phyloP scores from a whole-genome alignment of 768 basidiomycete genomes.

The Collybia nuda region DNA sequence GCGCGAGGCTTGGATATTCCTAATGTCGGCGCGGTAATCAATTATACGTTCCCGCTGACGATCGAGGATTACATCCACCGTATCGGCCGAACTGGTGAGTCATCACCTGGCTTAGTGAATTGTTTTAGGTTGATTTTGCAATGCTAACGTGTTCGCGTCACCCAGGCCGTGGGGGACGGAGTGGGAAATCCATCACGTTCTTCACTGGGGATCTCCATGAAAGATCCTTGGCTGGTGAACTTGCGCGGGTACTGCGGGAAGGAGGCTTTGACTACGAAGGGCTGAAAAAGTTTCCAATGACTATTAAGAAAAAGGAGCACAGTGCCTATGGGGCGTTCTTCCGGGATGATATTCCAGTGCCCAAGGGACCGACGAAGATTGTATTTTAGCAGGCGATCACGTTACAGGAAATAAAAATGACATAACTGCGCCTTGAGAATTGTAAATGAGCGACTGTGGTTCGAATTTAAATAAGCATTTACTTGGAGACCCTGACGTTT shows the following conservation, averaged over 20 bases:
- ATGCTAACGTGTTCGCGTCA: constrained; percentile 2
- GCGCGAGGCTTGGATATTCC: constrained; percentile 97
- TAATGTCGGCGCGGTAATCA: constrained; percentile 90
- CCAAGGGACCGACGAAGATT: constrained; percentile 73
- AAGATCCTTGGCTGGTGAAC: constrained; percentile 84
- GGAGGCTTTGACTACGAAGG: constrained; percentile 78
- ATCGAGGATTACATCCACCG: constrained; percentile 93
- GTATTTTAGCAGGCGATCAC: constrained; percentile 46
- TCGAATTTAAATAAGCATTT: too few species aligned
- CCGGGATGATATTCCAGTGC: constrained; percentile 61
- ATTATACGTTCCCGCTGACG: constrained; percentile 97
- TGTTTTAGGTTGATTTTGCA: constrained; percentile 18
- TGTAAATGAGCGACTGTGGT: too few species aligned
- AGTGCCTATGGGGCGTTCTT: constrained; percentile 88
- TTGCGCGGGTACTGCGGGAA: constrained; percentile 88
- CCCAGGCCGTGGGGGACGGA: constrained; percentile 83
- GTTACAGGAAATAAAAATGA: too few species aligned
- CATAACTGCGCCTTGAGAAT: too few species aligned
- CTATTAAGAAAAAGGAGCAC: constrained; percentile 96
- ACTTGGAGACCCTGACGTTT: too few species aligned
- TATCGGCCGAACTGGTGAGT: constrained; percentile 82
- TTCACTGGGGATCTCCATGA: constrained; percentile 93
- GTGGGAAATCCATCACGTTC: constrained; percentile 92
- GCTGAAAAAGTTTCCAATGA: constrained; percentile 89
- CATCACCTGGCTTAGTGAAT: background rate